These are phyloP conservation scores for Phlyctochytrium planicorne DNA, from an alignment of 192 early-diverging fungal species.

Conservation along the genomic window DNA sequence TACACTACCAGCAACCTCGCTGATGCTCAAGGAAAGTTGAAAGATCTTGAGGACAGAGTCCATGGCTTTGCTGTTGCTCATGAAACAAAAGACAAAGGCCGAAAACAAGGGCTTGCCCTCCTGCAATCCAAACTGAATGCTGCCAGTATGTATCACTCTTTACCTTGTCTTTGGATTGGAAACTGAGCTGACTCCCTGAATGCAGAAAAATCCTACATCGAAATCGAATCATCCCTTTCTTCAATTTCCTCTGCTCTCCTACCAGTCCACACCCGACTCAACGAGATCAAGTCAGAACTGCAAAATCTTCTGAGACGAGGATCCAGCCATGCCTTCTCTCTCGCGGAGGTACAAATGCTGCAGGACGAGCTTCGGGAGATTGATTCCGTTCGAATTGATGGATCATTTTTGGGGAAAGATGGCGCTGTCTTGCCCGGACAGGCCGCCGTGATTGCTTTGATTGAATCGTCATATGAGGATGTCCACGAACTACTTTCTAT, in stretches of 20 bases:
- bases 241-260: slow-evolving; percentile 69
- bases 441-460: slow-evolving; percentile 71
- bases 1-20: slow-evolving; percentile 14
- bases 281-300: slow-evolving; percentile 73
- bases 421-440: slow-evolving; percentile 78
- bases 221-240: slow-evolving; percentile 55
- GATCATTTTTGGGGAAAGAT: slow-evolving; percentile 70
- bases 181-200: not conserved
- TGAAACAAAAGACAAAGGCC: too few relatives aligned
- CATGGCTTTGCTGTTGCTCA: too few relatives aligned
- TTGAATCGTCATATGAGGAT: slow-evolving; percentile 81
- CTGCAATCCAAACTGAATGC: slow-evolving; percentile 19
- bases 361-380: slow-evolving; percentile 64
- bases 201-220: slow-evolving; percentile 28
- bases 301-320: slow-evolving; percentile 19
- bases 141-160: slow-evolving; percentile 2
- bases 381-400: slow-evolving; percentile 75
- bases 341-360: slow-evolving; percentile 40
- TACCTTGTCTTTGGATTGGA: not conserved
- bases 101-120: not conserved
- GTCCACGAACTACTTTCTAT: slow-evolving; percentile 77
- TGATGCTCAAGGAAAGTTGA: too few relatives aligned
- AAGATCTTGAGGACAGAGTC: too few relatives aligned
- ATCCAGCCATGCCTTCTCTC: slow-evolving; percentile 33
- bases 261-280: slow-evolving; percentile 71